These are phyloP conservation scores for Datisca glomerata DNA, from an alignment of 306 rosid genomes.

Conservation along the genomic window DNA sequence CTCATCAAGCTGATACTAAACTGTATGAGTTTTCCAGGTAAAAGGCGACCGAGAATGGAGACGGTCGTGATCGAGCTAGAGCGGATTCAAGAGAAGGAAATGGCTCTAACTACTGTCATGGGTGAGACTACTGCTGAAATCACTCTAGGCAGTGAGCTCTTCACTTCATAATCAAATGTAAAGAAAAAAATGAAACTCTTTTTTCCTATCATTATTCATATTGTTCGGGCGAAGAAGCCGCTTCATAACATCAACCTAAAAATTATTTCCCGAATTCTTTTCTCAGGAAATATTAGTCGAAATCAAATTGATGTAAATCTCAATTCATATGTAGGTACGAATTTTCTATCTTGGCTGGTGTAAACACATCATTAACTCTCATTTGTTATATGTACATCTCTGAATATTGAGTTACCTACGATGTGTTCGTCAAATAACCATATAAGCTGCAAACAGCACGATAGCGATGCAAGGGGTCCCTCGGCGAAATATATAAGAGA, in stretches of 20 bases:
- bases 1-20: conserved; percentile 32
- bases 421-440: no score
- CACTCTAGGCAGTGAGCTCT: conserved; percentile 24
- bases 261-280: neutral
- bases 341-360: conserved; percentile 1
- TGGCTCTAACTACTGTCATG: conserved; percentile 32
- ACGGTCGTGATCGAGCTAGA: conserved; percentile 25
- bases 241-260: neutral
- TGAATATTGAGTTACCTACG: no score
- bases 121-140: conserved; percentile 36
- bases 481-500: no score
- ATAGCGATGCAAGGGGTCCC: no score
- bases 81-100: conserved; percentile 33
- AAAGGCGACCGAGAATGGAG: conserved; percentile 29
- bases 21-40: conserved; percentile 34
- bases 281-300: neutral
- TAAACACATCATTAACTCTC: no score
- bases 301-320: neutral
- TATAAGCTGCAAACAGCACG: no score
- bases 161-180: conserved; percentile 15
- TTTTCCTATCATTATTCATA: conserved; percentile 10
- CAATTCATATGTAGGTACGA: conserved; percentile 4
- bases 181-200: neutral
- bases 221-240: conserved; percentile 15
- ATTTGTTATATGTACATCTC: no score